Evolutionary conservation across 23 red algal species (phyloP).

Genomic region (Gracilaria gracilis): DNA sequence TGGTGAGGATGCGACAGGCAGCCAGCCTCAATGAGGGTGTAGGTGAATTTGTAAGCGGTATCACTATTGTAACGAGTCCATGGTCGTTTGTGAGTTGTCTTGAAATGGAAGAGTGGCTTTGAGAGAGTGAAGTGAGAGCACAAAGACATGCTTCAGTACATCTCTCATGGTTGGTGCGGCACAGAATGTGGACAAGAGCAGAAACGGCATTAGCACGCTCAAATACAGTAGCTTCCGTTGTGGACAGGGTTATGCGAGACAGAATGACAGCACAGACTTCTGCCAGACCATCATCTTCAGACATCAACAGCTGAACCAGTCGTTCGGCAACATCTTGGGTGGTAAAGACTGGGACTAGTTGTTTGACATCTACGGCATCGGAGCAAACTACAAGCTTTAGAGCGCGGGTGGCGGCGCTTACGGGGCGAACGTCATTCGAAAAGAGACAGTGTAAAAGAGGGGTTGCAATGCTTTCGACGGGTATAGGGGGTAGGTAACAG

Average conservation of each 20-base stretch:
- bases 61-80: conserved; percentile 24
- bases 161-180: conserved; percentile 42
- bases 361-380: conserved; percentile 2
- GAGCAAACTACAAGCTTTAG: conserved; percentile 47
- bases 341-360: conserved; percentile 14
- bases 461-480: background rate
- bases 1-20: conserved; percentile 51
- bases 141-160: conserved; percentile 43
- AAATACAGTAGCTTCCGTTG: conserved; percentile 17
- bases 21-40: conserved; percentile 35
- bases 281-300: conserved; percentile 46
- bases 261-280: conserved; percentile 60
- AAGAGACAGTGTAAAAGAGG: conserved; percentile 26
- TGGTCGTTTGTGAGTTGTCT: conserved; percentile 23
- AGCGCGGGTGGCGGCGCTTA: conserved; percentile 51
- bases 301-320: conserved; percentile 32
- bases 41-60: conserved; percentile 27
- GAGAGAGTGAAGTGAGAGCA: conserved; percentile 46
- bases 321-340: conserved; percentile 20
- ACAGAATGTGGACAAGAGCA: conserved; percentile 58
- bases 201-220: conserved; percentile 44
- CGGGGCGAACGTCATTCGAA: conserved; percentile 32
- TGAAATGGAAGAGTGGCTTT: conserved; percentile 10
- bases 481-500: conserved; percentile 26
- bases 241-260: conserved; percentile 4